Evolutionary conservation across 441 rosid genomes (phyloP).

Genomic region (Pelargonium citronellum): DNA sequence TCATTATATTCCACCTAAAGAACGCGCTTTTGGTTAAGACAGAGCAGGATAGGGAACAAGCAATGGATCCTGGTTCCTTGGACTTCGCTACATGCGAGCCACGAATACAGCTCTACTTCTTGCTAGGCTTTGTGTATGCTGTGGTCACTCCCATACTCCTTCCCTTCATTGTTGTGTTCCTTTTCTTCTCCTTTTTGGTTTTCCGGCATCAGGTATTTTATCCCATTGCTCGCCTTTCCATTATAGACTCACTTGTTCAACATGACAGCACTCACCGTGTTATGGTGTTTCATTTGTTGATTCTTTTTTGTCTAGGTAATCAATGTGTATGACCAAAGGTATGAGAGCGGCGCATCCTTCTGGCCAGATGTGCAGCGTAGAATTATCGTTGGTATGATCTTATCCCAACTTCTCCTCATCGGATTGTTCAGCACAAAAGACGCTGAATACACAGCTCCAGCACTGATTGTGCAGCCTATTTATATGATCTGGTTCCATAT

Average conservation of each 20-base stretch:
- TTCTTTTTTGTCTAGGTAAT: constrained; percentile 44
- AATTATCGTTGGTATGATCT: constrained; percentile 52
- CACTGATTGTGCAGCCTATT: constrained; percentile 63
- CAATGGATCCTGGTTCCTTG: constrained; percentile 88
- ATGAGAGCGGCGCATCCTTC: constrained; percentile 85
- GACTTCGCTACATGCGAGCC: constrained; percentile 89
- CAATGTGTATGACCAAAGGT: constrained; percentile 82
- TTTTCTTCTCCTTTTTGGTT: constrained; percentile 65
- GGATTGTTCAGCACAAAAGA: constrained; percentile 68
- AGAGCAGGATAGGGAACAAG: constrained; percentile 87
- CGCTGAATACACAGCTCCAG: constrained; percentile 63
- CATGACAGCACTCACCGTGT: no score
- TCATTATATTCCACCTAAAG: constrained; percentile 78
- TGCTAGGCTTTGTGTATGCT: constrained; percentile 85
- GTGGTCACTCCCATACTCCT: constrained; percentile 76
- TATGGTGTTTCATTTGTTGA: no score
- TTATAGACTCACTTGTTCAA: no score
- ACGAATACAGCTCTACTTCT: constrained; percentile 79
- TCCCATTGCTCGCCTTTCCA: no score
- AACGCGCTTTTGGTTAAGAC: constrained; percentile 88
- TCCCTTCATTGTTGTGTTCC: constrained; percentile 79
- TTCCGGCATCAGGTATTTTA: constrained; percentile 82
- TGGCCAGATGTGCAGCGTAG: constrained; percentile 95
- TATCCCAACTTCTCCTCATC: constrained; percentile 68
- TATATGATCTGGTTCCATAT: constrained; percentile 67